phyloP scores from a whole-genome alignment of 768 basidiomycete genomes.

The Pulveroboletus sp. region DNA sequence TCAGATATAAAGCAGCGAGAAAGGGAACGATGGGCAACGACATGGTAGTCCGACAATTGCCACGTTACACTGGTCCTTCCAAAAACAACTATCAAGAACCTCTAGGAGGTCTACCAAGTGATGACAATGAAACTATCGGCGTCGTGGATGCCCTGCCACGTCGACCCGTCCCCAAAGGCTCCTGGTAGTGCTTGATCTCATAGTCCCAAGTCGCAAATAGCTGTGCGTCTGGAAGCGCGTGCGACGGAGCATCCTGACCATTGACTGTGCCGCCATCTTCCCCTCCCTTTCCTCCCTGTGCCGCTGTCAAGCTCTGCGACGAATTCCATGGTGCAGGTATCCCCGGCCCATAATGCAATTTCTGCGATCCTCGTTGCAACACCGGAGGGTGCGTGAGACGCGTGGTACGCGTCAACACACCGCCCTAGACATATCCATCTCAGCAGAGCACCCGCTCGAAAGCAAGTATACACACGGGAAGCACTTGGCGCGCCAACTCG shows the following conservation, averaged over 20 bases:
- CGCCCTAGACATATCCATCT: slow-evolving; percentile 37
- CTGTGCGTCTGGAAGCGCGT: slow-evolving; percentile 44
- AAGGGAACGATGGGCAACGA: slow-evolving; percentile 40
- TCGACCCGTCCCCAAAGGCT: slow-evolving; percentile 32
- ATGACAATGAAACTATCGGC: slow-evolving; percentile 19
- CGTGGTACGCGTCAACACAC: slow-evolving; percentile 57
- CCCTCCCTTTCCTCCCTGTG: slow-evolving; percentile 21
- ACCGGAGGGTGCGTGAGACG: slow-evolving; percentile 66
- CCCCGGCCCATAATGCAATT: slow-evolving; percentile 40
- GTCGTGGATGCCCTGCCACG: slow-evolving; percentile 20
- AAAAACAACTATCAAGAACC: no score
- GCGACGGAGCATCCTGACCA: slow-evolving; percentile 28
- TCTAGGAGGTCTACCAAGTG: slow-evolving; percentile 22
- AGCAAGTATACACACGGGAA: slow-evolving; percentile 51
- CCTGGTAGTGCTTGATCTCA: slow-evolving; percentile 41
- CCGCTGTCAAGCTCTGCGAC: slow-evolving; percentile 15
- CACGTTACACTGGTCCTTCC: background rate
- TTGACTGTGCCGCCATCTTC: slow-evolving; percentile 19
- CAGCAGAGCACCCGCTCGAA: background rate
- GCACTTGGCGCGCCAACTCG: slow-evolving; percentile 60
- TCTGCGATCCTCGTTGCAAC: slow-evolving; percentile 46
- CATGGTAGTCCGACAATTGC: no score
- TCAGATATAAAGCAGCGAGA: slow-evolving; percentile 50
- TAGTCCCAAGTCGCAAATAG: slow-evolving; percentile 52
- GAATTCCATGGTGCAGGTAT: slow-evolving; percentile 47